Percentiles rank a stretch among this genome's conserved stretches.
Evolutionary conservation across 2,329 filamentous ascomycete genomes (phyloP).

Genomic region (Arthrocladium fulminans): DNA sequence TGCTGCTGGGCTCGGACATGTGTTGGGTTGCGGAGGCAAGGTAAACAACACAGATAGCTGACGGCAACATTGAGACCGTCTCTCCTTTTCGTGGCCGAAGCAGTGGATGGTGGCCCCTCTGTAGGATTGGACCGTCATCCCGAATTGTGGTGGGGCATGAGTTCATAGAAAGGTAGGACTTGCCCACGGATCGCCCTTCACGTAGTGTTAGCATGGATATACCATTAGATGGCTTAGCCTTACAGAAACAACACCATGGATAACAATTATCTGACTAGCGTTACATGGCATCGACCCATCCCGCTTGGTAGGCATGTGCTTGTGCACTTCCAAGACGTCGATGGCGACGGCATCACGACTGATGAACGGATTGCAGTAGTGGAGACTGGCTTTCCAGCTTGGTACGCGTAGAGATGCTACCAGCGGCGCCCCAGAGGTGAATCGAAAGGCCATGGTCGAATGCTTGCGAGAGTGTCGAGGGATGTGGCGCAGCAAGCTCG

Average conservation of each 20-base stretch:
- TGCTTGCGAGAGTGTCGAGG: neutral
- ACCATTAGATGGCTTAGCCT: neutral
- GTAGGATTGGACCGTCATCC: conserved; percentile 45
- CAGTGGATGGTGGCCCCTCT: conserved; percentile 45
- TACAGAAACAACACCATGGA: conserved; percentile 48
- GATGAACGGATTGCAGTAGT: conserved; percentile 57
- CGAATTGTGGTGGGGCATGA: conserved; percentile 30
- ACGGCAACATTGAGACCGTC: conserved; percentile 41
- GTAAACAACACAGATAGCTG: conserved; percentile 60
- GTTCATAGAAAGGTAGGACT: conserved; percentile 36
- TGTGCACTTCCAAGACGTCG: conserved; percentile 50
- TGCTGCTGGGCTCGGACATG: conserved; percentile 40
- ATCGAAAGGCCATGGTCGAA: neutral
- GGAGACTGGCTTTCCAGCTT: conserved; percentile 44
- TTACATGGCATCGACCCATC: conserved; percentile 31
- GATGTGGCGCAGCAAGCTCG: too few species aligned
- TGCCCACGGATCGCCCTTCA: conserved; percentile 30
- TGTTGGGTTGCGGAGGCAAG: conserved; percentile 45
- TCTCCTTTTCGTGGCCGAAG: conserved; percentile 33
- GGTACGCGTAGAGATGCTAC: conserved; percentile 17
- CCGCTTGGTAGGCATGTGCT: conserved; percentile 38
- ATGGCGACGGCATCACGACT: conserved; percentile 55
- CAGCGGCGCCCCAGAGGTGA: neutral
- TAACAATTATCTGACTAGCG: conserved; percentile 48
- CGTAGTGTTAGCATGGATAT: neutral